Base-by-base conservation (phyloP, 2,329 filamentous ascomycete genomes). In the Venturia pyrina region DNA sequence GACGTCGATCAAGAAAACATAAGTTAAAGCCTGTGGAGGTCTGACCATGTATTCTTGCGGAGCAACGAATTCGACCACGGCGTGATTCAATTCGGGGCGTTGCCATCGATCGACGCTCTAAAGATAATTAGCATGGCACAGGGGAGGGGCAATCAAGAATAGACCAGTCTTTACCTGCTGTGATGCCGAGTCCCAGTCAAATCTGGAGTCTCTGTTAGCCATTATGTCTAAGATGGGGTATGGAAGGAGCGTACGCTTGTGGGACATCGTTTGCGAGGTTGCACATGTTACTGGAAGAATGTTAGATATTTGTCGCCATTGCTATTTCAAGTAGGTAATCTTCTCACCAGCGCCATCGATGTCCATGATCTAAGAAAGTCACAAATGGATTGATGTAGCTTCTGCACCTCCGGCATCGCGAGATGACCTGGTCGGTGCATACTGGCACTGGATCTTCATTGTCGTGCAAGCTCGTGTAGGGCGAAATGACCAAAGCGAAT, bases 11-110 rank as follows among this genome's bases (percentile, higher is more conserved):
- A 96, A 82, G 83, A 98, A 98, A 17, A 97, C 84, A 75, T 98
- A 98, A 48, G 97, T 93, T 48, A 98, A 82, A 48, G 95, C 95
- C 78, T 96, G 93, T 57, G 95, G 95, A 66, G 95, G 93, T 68
- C 95, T 89, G 44, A 99, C 95, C 95, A 99, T 99, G 79, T 99
- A 99, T 78, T 99, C 95, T 77, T 99, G 95, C 1, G 95, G 95
- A 15, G 95, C 95, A 70, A 99, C 90, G 74, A 97, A 99, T 74
- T 99, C 95, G 68, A 96, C 93, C 44, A 98, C 92, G n/a, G 92
- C 85, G 75, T 97, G 89, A 79, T 99, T 99, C 68, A 99, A 82
- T 75, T 99, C 95, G 48, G 91, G 85, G 71, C 95, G 85, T 76
- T 96, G 88, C 89, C 95, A 96, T 74, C 95, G 83, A 75, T 99